Base-by-base conservation (phyloP, 2,329 filamentous ascomycete genomes). In the Tolypocladium album region DNA sequence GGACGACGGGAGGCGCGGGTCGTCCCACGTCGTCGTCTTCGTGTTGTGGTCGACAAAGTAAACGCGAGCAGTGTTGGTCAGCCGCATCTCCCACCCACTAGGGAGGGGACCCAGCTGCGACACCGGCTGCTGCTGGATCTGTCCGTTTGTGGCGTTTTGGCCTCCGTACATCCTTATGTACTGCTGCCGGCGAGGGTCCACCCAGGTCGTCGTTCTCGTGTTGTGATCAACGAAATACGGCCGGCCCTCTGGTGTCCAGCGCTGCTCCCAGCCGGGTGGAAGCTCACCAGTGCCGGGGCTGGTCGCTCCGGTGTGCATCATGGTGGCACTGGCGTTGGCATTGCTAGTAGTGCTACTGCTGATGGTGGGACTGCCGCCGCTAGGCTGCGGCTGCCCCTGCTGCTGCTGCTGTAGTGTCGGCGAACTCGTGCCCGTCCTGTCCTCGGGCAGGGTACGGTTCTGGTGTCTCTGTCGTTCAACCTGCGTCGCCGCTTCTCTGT, bases 41-140 rank as follows among this genome's bases (percentile, higher is more conserved):
- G 94, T 99, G 77, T 99, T 99, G 78, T 99, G 94, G 70, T 99
- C 94, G 53, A 99, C 94, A 74, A 99, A 99, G 77, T 99, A 99
- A 20, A 99, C 94, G 61, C 94, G 85, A 36, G 94, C 94, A 17
- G 94, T 99, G 75, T 99, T 97, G 58, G 94, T 99, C 58, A 99
- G 86, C 62, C 94, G 90, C 94, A 99, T 99, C 80, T 99, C 94
- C 94, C 94, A 99, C 3, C 94, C 94, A 69, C 94, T 97, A 3
- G 94, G 94, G 56, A 99, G 76, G 34, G 94, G 94, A 4, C 94
- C 94, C 55, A 99, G 83, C 73, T 99, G 94, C 2, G 94, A 97
- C 2, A 99, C 94, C 0, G 94, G 93, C 75, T 99, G 94, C 72
- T 97, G 93, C 74, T 97, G 93, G 65, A 97, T 96, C 58, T 87